Evolutionary conservation across 2,329 filamentous ascomycete genomes (phyloP), one percentile per base, ranked within the genome.

Genomic region (Didymella sp.): DNA sequence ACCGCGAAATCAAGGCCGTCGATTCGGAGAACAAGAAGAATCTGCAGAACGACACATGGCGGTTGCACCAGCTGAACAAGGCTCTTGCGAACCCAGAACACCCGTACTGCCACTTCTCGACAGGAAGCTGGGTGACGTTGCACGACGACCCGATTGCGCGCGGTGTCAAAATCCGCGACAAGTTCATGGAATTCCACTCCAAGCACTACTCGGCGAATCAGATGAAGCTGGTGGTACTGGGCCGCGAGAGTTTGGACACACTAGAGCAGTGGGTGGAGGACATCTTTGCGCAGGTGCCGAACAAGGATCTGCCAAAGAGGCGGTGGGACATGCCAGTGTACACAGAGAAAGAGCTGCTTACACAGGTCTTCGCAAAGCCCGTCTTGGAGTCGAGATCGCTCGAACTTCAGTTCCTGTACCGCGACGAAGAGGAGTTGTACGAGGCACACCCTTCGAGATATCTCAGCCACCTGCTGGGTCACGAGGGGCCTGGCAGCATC

Each of bases 21-120:
- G 92, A 97, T 72, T 96, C 92, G 5, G 93, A 97, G 76, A 96
- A 97, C 79, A 96, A 96, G 84, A 97, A 97, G 84, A 97, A 97
- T 67, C 80, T 97, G 45, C 93, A 97, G 78, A 94, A 87, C 73
- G 93, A 97, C 71, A 85, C 85, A 53, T 96, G 93, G 92, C 87
- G 93, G 15, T 79, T 96, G 61, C 87, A 94, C 70, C 93, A 97
- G 77, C 82, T 97, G 22, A 90, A 91, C 72, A 96, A 96, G 79
- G 89, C 89, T 3, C 79, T 95, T n/a, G 91, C 92, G 2, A 96
- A 94, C 75, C 88, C 90, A 3, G 86, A 88, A 13, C 93, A 97
- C 69, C 93, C 93, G 0, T 96, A 90, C 74, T 91, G 91, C 73
- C 90, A 96, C 70, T 97, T 97, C 73, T 93, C 91, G 0, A 97